Evolutionary conservation across 176 grass and related monocot genomes (phyloP).

Genomic region (Ensete ventricosum): DNA sequence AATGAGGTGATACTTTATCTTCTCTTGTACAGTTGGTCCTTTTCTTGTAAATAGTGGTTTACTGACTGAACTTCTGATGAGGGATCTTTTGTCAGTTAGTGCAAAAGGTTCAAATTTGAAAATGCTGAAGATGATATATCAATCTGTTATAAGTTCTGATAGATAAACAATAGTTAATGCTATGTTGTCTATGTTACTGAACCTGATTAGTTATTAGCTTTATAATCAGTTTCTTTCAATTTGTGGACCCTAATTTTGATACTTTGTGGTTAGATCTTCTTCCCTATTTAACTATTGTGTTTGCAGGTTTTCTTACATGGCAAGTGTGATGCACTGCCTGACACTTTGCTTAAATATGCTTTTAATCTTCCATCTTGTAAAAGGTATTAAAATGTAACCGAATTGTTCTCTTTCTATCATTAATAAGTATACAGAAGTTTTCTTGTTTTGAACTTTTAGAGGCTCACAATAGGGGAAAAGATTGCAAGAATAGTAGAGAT

Average conservation of each 20-base stretch:
- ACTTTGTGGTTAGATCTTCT: background rate
- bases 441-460: background rate
- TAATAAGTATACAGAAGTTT: slow-evolving; percentile 8
- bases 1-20: slow-evolving; percentile 41
- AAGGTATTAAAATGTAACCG: slow-evolving; percentile 29
- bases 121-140: background rate
- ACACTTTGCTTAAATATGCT: slow-evolving; percentile 28
- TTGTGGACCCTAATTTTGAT: background rate
- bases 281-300: background rate
- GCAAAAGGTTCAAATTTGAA: background rate
- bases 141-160: background rate
- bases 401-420: slow-evolving; percentile 14
- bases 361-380: slow-evolving; percentile 58
- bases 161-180: background rate
- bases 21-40: slow-evolving; percentile 2
- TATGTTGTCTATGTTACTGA: no score
- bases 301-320: slow-evolving; percentile 42
- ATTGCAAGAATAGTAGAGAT: slow-evolving; percentile 23
- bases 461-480: slow-evolving; percentile 32
- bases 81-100: background rate
- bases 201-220: no score
- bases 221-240: no score
- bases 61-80: no score
- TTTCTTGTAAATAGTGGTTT: no score
- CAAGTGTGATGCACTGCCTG: slow-evolving; percentile 42